Base-by-base conservation (phyloP, 495 filamentous ascomycete species). In the Penicillium paradoxum region DNA sequence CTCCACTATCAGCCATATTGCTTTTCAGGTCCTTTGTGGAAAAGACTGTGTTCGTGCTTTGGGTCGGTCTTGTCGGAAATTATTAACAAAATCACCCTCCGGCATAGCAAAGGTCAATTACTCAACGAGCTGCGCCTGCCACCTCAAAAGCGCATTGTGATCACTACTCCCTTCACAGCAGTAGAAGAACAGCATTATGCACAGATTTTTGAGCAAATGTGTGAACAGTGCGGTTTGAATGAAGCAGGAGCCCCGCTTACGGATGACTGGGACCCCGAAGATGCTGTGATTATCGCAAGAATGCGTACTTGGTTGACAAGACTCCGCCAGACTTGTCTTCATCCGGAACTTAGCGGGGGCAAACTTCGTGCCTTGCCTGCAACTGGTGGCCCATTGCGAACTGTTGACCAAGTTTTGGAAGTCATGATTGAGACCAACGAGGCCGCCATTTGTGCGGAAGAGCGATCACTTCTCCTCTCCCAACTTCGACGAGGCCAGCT, bases 131-230 rank as follows among this genome's bases (percentile, higher is more conserved):
- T 79, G 14, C 65, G 63, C 15, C 53, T 80, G 27, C 92, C 92
- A 11, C 76, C 81, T 2, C 92, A 97, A 62, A 88, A 84, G 54
- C 82, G 93, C 1, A 80, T 91, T 53, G 84, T 97, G 14, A 88
- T 98, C 46, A 93, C 88, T 0, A 82, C 92, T 48, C 90, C 92
- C 0, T 97, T 97, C 60, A 89, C 84, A 2, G 79, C 87, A 1
- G 78, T 96, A 15, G 93, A 98, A 62, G 87, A 96, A 58, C 88
- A 96, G 60, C 81, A 90, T 50, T 98, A 98, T 60, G 71, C 74
- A 15, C 77, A 81, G 33, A 62, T 91, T 2, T 89, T 88, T 50
- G 75, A 82, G 29, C 70, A 89, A 61, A 90, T 96, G 79, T 84
- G 82, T 37, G 73, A 78, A 6, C 79, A 81, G 0, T 85, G 80